These are phyloP conservation scores for Starmerella apis DNA, from an alignment of 805 yeast species.

Conservation along the genomic window DNA sequence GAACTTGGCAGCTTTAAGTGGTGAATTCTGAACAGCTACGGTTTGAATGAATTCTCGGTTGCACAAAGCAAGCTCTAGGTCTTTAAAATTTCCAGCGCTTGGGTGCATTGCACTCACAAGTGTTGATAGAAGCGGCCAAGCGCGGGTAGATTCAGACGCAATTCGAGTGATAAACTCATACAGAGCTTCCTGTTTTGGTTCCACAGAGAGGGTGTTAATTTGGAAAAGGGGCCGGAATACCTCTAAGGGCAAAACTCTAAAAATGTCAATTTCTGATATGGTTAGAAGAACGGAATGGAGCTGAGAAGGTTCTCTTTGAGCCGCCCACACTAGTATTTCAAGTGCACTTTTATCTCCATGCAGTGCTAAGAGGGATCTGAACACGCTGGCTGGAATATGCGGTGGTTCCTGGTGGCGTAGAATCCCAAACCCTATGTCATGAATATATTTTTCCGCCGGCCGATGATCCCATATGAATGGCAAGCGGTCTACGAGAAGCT, in stretches of 20 bases:
- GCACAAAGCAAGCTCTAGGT: background rate
- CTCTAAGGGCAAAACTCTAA: background rate
- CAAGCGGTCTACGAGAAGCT: slow-evolving; percentile 9
- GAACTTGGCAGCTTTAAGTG: slow-evolving; percentile 6
- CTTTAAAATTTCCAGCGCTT: background rate
- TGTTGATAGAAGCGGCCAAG: slow-evolving; percentile 12
- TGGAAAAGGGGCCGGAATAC: background rate
- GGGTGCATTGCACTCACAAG: background rate
- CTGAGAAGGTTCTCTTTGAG: background rate
- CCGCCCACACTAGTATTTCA: background rate
- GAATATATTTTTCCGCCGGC: background rate
- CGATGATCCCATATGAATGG: slow-evolving; percentile 2
- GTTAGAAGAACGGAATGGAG: background rate
- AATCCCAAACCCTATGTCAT: slow-evolving; percentile 9
- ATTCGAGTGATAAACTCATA: background rate
- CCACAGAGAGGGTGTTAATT: background rate
- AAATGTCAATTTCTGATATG: background rate
- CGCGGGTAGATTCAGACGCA: background rate
- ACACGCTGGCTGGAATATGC: background rate
- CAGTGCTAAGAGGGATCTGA: background rate
- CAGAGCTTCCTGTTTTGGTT: background rate
- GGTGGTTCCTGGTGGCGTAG: slow-evolving; percentile 14
- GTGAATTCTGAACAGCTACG: background rate
- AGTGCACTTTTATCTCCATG: background rate
- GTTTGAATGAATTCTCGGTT: background rate